These are phyloP conservation scores for Acacia concinna DNA, from an alignment of 331 rosid species.

Conservation along the genomic window DNA sequence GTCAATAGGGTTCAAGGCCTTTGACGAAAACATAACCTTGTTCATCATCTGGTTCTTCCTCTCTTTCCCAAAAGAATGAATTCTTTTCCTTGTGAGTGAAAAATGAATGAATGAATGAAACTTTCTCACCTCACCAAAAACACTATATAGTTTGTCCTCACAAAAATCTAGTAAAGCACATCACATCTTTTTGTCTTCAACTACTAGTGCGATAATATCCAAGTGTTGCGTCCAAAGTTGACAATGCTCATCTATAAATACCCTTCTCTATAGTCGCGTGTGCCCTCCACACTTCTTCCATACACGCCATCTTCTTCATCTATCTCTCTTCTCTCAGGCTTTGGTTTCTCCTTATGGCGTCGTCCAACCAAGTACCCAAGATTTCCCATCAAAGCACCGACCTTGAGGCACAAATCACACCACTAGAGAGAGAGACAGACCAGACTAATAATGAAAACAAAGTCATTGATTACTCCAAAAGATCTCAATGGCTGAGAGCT, in stretches of 20 bases:
- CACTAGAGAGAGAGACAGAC: constrained; percentile 29
- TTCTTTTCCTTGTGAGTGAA: no score
- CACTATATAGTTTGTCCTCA: not conserved
- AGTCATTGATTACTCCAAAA: constrained; percentile 75
- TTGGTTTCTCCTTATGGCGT: constrained; percentile 46
- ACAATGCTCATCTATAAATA: constrained; percentile 60
- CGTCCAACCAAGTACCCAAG: constrained; percentile 45
- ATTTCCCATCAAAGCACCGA: constrained; percentile 34
- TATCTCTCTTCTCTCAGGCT: not conserved
- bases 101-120: not conserved
- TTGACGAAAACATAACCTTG: not conserved
- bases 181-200: not conserved
- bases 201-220: constrained; percentile 48
- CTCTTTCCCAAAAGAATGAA: constrained; percentile 3
- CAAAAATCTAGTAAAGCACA: not conserved
- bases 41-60: constrained; percentile 2
- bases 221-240: constrained; percentile 38
- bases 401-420: constrained; percentile 49
- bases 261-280: constrained; percentile 48
- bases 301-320: constrained; percentile 8
- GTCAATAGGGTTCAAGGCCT: no score
- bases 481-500: constrained; percentile 96
- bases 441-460: constrained; percentile 13
- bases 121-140: not conserved
- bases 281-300: constrained; percentile 63